These are phyloP conservation scores for Dothiorella sarmentorum DNA, from an alignment of 2,329 filamentous ascomycete species.

Conservation along the genomic window DNA sequence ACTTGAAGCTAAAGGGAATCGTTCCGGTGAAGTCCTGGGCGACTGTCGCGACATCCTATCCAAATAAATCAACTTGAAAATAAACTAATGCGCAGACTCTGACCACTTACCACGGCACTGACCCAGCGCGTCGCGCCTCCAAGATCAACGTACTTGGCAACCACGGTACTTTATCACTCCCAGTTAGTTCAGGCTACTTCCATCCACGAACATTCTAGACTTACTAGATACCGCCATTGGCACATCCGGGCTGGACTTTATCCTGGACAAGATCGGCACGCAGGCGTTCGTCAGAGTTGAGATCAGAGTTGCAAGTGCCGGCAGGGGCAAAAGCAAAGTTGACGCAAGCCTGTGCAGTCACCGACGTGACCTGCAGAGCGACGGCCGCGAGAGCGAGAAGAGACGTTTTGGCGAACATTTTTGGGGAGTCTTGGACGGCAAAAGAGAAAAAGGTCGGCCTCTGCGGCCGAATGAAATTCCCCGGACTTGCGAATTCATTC, in stretches of 20 bases:
- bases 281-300: neutral
- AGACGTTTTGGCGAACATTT: neutral
- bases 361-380: neutral
- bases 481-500: neutral
- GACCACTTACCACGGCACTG: neutral
- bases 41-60: neutral
- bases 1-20: conserved; percentile 14
- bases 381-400: neutral
- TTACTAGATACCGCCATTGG: neutral
- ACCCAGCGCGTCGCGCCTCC: neutral
- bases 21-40: conserved; percentile 10
- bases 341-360: conserved; percentile 9
- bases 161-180: too few species aligned
- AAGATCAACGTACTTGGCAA: conserved; percentile 6
- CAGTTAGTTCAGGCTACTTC: too few species aligned
- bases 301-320: conserved; percentile 15
- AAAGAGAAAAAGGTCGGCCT: neutral
- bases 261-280: conserved; percentile 10
- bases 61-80: neutral
- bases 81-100: too few species aligned
- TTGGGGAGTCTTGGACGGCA: neutral
- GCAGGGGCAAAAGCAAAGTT: conserved; percentile 14
- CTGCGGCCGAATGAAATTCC: neutral
- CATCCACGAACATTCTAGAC: too few species aligned
- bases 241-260: neutral